phyloP scores from a whole-genome alignment of 2,329 filamentous ascomycete species.

The Colletotrichum viniferum region DNA sequence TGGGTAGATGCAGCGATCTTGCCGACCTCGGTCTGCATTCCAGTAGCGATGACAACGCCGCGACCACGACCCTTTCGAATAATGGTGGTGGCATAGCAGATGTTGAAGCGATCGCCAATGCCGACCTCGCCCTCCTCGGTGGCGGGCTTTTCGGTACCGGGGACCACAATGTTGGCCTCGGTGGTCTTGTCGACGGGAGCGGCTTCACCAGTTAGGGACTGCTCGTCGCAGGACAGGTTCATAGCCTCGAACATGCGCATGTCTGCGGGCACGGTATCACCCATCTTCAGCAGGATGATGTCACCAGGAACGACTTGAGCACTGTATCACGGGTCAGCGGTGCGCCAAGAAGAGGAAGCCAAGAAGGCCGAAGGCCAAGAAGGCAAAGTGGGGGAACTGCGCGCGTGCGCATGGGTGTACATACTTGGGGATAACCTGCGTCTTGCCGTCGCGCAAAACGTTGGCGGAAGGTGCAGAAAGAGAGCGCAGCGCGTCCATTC shows the following conservation, averaged over 20 bases:
- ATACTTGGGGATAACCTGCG: slow-evolving; percentile 61
- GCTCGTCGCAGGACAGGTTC: slow-evolving; percentile 82
- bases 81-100: slow-evolving; percentile 75
- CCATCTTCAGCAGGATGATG: slow-evolving; percentile 69
- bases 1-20: slow-evolving; percentile 65
- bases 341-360: slow-evolving; percentile 13
- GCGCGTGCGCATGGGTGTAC: slow-evolving; percentile 28
- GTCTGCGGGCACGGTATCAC: slow-evolving; percentile 78
- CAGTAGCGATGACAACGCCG: slow-evolving; percentile 75
- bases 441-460: slow-evolving; percentile 64
- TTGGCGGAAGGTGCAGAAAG: slow-evolving; percentile 67
- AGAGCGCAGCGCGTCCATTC: slow-evolving; percentile 67
- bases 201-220: slow-evolving; percentile 78
- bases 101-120: slow-evolving; percentile 75
- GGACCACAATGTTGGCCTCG: slow-evolving; percentile 49
- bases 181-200: slow-evolving; percentile 71
- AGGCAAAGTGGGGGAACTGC: not conserved
- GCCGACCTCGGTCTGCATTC: slow-evolving; percentile 74
- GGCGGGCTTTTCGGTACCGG: slow-evolving; percentile 50
- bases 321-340: slow-evolving; percentile 37
- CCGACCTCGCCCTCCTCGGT: slow-evolving; percentile 56
- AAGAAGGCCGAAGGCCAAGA: not conserved
- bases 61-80: slow-evolving; percentile 75
- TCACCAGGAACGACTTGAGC: slow-evolving; percentile 74
- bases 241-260: slow-evolving; percentile 73